Evolutionary conservation across 768 basidiomycete genomes (phyloP).

Genomic region (Lanmaoa pseudosensibilis): DNA sequence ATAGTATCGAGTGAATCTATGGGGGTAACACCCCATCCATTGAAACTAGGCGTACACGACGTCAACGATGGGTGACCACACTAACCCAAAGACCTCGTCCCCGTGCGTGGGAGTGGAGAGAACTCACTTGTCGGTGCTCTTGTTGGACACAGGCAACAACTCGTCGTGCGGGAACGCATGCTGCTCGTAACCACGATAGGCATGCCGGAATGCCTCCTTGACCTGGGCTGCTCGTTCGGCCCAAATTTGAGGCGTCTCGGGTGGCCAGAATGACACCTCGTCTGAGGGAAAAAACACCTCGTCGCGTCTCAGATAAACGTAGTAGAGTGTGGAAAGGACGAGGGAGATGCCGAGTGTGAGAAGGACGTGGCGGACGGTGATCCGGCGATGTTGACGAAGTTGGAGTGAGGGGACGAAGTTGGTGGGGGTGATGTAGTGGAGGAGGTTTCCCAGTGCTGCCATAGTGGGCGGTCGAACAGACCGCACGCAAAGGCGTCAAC

Average conservation of each 20-base stretch:
- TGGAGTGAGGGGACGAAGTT: background rate
- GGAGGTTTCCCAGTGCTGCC: slow-evolving; percentile 1
- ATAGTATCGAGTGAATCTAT: slow-evolving; percentile 87
- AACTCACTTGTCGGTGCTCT: slow-evolving; percentile 50
- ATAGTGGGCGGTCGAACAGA: background rate
- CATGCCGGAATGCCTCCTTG: slow-evolving; percentile 61
- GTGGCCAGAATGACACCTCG: background rate
- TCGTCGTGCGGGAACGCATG: slow-evolving; percentile 67
- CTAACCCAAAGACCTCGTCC: background rate
- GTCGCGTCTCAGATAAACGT: slow-evolving; percentile 7
- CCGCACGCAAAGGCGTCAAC: too few species aligned
- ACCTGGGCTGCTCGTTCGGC: slow-evolving; percentile 53
- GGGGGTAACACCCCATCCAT: slow-evolving; percentile 76
- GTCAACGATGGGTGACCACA: background rate
- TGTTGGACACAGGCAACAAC: slow-evolving; percentile 51
- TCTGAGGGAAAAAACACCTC: background rate
- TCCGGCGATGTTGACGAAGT: slow-evolving; percentile 5
- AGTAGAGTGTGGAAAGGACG: slow-evolving; percentile 19
- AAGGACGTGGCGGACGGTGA: slow-evolving; percentile 20
- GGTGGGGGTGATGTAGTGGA: slow-evolving; percentile 1
- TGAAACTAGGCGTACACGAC: slow-evolving; percentile 49
- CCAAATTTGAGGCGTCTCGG: slow-evolving; percentile 42
- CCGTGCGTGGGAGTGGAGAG: too few species aligned
- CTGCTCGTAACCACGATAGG: slow-evolving; percentile 64
- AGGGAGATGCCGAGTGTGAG: slow-evolving; percentile 11